Evolutionary conservation across 441 rosid species (phyloP), one percentile per base, ranked within the genome.

Genomic region (Gossypium gossypioides): DNA sequence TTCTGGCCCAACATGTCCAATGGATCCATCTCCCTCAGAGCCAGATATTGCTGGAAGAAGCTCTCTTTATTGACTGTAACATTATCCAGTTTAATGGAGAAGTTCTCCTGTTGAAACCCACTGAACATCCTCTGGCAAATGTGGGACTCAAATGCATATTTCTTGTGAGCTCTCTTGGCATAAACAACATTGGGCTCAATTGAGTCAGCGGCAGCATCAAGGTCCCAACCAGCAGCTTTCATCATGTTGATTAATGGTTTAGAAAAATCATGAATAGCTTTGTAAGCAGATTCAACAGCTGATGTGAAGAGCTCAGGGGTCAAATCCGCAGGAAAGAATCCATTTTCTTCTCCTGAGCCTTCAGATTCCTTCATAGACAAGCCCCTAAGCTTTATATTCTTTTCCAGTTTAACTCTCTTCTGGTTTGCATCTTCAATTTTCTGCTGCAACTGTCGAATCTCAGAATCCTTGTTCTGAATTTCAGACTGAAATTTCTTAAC

Each of bases 191-290:
- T 81, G n/a, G 91, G 87, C 74, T 95, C 97, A 46, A 92, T 92
- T 4, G 97, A 91, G 70, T 81, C 81, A 40, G 97, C 92, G 6
- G 97, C 99, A 81, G 97, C 89, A 77, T 95, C 97, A 75, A 95
- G 97, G 85, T 95, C 99, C 97, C 99, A 91, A 63, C 96, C 92
- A 24, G 99, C 95, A 46, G 93, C 97, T 85, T 92, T 91, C 97
- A 95, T 91, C 98, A 95, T 92, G 83, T 92, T 92, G 78, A 95
- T 92, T 73, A 95, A 71, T 22, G 97, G 91, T 68, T 95, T 92
- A 4, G 96, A 91, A 78, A 92, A 95, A 86, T 89, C 97, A 32
- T 95, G 98, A 73, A 92, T 87, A 52, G 98, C 96, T 83, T 81
- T 87, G 59, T 73, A 86, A 70, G 99, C 87, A 72, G 89, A 87